A percentile compares a stretch with the other conserved stretches of the same genome.
phyloP scores from a whole-genome alignment of 371 early-diverging fungal species.

The Mucor ambiguus region DNA sequence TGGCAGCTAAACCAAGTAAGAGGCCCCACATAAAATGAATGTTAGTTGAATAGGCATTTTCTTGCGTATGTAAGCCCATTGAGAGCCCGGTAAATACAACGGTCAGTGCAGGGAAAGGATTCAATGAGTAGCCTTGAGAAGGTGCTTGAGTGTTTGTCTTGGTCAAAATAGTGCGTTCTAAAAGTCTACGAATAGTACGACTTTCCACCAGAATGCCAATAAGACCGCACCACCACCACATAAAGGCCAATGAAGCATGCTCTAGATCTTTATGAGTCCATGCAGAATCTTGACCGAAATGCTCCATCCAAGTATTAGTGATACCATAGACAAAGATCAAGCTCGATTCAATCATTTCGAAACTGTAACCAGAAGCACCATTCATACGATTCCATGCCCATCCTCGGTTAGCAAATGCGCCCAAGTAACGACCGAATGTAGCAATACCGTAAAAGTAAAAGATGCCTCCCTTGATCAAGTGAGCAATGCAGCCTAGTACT shows the following conservation, averaged over 20 bases:
- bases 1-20: slow-evolving; percentile 52
- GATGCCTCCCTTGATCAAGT: slow-evolving; percentile 56
- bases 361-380: slow-evolving; percentile 41
- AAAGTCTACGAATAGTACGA: slow-evolving; percentile 45
- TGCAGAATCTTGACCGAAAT: slow-evolving; percentile 50
- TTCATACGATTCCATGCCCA: slow-evolving; percentile 55
- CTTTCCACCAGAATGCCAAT: slow-evolving; percentile 58
- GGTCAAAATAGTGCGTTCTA: slow-evolving; percentile 29
- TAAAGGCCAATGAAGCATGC: slow-evolving; percentile 65
- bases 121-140: slow-evolving; percentile 26
- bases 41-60: slow-evolving; percentile 54
- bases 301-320: slow-evolving; percentile 69
- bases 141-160: slow-evolving; percentile 12
- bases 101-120: slow-evolving; percentile 63
- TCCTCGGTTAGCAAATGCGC: slow-evolving; percentile 50
- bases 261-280: slow-evolving; percentile 72
- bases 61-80: slow-evolving; percentile 68
- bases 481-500: slow-evolving; percentile 51
- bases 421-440: slow-evolving; percentile 51
- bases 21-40: slow-evolving; percentile 67
- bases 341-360: slow-evolving; percentile 50
- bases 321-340: slow-evolving; percentile 65
- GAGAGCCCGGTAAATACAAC: slow-evolving; percentile 64
- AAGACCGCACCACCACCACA: slow-evolving; percentile 69
- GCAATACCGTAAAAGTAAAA: slow-evolving; percentile 51